A percentile compares a stretch with the other conserved stretches of the same genome.
Conservation (phyloP, 768 basidiomycete genomes). For the Cubamyces sp. region DNA sequence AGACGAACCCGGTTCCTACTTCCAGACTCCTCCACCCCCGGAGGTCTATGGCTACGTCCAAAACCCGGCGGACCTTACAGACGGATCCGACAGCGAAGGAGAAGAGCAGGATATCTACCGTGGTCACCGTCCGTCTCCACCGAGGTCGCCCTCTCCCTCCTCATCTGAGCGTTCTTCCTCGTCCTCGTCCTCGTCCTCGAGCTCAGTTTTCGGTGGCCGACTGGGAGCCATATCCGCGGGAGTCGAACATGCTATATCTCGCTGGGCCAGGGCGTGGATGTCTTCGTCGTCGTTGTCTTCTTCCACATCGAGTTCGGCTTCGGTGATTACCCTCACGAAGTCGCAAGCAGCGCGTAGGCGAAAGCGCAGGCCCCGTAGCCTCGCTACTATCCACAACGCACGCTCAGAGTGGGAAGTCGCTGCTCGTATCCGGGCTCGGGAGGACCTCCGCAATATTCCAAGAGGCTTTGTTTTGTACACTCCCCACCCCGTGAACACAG, state of each 20-base stretch:
- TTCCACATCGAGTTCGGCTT: constrained; percentile 45
- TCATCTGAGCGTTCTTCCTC: constrained; percentile 36
- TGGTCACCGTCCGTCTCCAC: constrained; percentile 47
- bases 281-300: constrained; percentile 48
- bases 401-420: constrained; percentile 63
- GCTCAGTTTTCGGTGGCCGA: constrained; percentile 38
- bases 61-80: constrained; percentile 12
- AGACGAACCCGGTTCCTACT: constrained; percentile 13
- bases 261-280: constrained; percentile 65
- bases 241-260: constrained; percentile 70
- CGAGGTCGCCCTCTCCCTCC: constrained; percentile 34
- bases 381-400: constrained; percentile 53
- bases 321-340: constrained; percentile 40
- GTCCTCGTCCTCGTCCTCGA: constrained; percentile 44
- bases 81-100: constrained; percentile 23
- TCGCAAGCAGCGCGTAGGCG: constrained; percentile 41
- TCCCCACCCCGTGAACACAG: constrained; percentile 42
- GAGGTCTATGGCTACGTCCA: constrained; percentile 23
- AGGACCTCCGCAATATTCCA: constrained; percentile 59
- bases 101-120: constrained; percentile 63
- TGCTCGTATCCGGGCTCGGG: constrained; percentile 65
- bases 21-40: constrained; percentile 10
- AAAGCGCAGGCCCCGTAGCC: constrained; percentile 48
- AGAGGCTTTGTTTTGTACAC: constrained; percentile 70
- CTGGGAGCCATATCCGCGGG: constrained; percentile 51